A percentile compares a stretch with the other conserved stretches of the same genome.
phyloP scores from a whole-genome alignment of 108 stramenopile species.

The Cyclotella distinguenda region DNA sequence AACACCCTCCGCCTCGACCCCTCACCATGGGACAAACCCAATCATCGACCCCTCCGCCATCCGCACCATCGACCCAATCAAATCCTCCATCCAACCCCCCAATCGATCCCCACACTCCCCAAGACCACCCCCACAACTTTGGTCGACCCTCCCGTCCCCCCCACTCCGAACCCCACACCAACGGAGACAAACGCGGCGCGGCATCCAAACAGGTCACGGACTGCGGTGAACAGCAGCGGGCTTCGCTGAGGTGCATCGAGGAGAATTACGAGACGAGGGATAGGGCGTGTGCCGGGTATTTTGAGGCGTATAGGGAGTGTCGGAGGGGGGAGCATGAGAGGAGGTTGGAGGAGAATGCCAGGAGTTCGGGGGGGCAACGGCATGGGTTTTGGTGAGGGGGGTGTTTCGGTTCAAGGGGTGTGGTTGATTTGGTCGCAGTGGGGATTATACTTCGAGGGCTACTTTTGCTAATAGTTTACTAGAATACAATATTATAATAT shows the following conservation, averaged over 20 bases:
- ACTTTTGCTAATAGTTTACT: too few relatives aligned
- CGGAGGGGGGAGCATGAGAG: constrained; percentile 71
- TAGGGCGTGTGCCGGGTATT: constrained; percentile 61
- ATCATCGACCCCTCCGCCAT: constrained; percentile 8
- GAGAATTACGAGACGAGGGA: constrained; percentile 71
- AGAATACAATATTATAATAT: too few relatives aligned
- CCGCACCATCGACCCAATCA: neutral
- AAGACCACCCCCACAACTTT: constrained; percentile 32
- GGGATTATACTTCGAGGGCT: too few relatives aligned
- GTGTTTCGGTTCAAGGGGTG: too few relatives aligned
- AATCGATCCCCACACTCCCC: constrained; percentile 2
- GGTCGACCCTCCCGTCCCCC: constrained; percentile 38
- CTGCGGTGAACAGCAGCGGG: constrained; percentile 64
- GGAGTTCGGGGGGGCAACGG: constrained; percentile 14
- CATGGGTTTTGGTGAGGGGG: neutral
- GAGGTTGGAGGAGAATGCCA: constrained; percentile 55
- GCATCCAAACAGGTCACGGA: constrained; percentile 64
- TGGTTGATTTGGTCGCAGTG: too few relatives aligned
- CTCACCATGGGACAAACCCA: constrained; percentile 28
- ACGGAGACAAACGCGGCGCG: constrained; percentile 9
- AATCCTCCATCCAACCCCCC: constrained; percentile 1
- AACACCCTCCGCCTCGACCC: too few relatives aligned
- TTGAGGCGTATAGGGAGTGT: constrained; percentile 77
- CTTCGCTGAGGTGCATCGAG: constrained; percentile 71
- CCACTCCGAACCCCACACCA: neutral